Conservation (phyloP, 1,284 basidiomycete genomes). For the Schizopora paradoxa region DNA sequence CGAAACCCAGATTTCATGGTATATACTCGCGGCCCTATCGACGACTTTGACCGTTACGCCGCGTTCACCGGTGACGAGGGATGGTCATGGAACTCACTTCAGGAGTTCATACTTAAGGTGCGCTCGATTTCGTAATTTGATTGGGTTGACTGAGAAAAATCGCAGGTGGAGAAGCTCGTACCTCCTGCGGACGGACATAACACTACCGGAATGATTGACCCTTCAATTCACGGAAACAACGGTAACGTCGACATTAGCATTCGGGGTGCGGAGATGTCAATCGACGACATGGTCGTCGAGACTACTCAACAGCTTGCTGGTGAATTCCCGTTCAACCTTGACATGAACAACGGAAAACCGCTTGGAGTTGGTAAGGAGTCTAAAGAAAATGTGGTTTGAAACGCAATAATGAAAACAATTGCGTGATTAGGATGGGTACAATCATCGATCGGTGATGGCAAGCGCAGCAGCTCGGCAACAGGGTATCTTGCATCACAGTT, state of each 20-base stretch:
- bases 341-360: conserved; percentile 14
- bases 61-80: conserved; percentile 26
- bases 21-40: conserved; percentile 24
- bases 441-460: conserved; percentile 17
- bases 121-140: conserved; percentile 4
- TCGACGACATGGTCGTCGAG: conserved; percentile 4
- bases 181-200: conserved; percentile 20
- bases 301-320: conserved; percentile 4
- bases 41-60: conserved; percentile 28
- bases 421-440: conserved; percentile 17
- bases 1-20: conserved; percentile 20
- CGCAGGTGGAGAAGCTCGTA: conserved; percentile 20
- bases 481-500: conserved; percentile 21
- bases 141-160: background rate
- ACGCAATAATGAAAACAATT: background rate
- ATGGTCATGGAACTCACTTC: conserved; percentile 28
- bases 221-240: conserved; percentile 20
- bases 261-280: background rate
- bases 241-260: conserved; percentile 16
- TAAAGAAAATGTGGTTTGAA: conserved; percentile 1
- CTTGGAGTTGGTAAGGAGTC: conserved; percentile 17
- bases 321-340: conserved; percentile 16
- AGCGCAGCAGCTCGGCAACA: conserved; percentile 19
- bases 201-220: conserved; percentile 20
- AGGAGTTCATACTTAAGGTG: conserved; percentile 23